Conservation (phyloP, 257 asterid species). For the Ligustrum vulgare region DNA sequence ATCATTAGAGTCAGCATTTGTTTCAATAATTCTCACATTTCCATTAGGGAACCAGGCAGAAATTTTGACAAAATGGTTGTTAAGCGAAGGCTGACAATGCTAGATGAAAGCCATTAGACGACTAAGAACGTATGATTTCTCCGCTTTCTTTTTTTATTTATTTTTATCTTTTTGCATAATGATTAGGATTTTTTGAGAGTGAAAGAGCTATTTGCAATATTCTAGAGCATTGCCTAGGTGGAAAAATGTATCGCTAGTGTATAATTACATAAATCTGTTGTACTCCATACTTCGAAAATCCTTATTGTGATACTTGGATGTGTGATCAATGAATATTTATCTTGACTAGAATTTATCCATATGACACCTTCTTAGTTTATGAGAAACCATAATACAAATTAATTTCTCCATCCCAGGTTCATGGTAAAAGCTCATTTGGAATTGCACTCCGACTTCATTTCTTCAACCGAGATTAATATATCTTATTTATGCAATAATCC, state of each 20-base stretch:
- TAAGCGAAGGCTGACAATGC: slow-evolving; percentile 54
- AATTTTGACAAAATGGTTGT: slow-evolving; percentile 77
- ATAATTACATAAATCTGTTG: slow-evolving; percentile 20
- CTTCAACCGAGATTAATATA: too few relatives aligned
- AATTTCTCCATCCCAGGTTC: too few relatives aligned
- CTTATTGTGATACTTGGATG: too few relatives aligned
- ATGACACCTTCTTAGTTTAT: too few relatives aligned
- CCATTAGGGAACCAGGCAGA: slow-evolving; percentile 76
- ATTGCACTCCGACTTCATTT: too few relatives aligned
- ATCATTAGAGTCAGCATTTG: slow-evolving; percentile 70
- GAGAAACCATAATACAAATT: too few relatives aligned
- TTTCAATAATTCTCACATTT: slow-evolving; percentile 62
- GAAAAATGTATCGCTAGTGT: neutral
- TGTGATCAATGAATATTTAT: too few relatives aligned
- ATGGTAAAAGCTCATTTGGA: too few relatives aligned
- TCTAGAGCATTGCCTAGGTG: neutral
- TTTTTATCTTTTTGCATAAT: slow-evolving; percentile 4
- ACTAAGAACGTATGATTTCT: slow-evolving; percentile 38
- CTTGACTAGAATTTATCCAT: too few relatives aligned
- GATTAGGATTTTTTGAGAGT: neutral
- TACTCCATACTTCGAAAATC: neutral
- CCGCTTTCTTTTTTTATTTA: neutral
- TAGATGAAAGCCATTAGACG: slow-evolving; percentile 34
- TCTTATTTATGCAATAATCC: too few relatives aligned
- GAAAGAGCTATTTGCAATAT: neutral